Evolutionary conservation across 805 yeast species (phyloP).

Genomic region (Debaryomyces prosopidis): DNA sequence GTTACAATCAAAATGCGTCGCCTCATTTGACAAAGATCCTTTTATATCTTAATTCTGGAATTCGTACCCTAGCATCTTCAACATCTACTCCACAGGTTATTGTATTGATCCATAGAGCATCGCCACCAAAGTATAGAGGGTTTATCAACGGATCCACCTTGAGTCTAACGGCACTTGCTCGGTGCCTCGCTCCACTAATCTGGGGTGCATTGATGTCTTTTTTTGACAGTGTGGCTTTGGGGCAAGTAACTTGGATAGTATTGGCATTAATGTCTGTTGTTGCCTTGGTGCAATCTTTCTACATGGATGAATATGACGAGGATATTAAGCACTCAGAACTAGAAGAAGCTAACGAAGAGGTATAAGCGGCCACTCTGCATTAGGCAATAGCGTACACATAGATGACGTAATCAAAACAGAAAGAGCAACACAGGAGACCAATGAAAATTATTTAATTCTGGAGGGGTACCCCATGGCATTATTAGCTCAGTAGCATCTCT

Average conservation of each 20-base stretch:
- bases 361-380: no score
- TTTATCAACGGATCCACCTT: conserved; percentile 59
- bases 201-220: conserved; percentile 50
- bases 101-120: conserved; percentile 54
- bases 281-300: conserved; percentile 20
- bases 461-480: no score
- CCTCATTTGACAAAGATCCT: conserved; percentile 15
- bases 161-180: conserved; percentile 52
- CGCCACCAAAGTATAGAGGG: conserved; percentile 56
- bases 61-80: conserved; percentile 40
- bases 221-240: conserved; percentile 23
- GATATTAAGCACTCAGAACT: conserved; percentile 10
- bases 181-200: conserved; percentile 55
- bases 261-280: conserved; percentile 22
- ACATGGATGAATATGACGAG: conserved; percentile 26
- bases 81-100: conserved; percentile 54
- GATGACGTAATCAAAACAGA: no score
- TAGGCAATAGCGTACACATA: no score
- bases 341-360: no score
- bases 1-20: conserved; percentile 28
- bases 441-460: no score
- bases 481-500: no score
- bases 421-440: no score
- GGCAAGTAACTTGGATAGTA: conserved; percentile 32
- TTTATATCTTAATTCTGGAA: conserved; percentile 27